Percentiles rank a stretch among this genome's conserved stretches.
phyloP scores from a whole-genome alignment of 257 asterid genomes.

The Linderniella brevidens region DNA sequence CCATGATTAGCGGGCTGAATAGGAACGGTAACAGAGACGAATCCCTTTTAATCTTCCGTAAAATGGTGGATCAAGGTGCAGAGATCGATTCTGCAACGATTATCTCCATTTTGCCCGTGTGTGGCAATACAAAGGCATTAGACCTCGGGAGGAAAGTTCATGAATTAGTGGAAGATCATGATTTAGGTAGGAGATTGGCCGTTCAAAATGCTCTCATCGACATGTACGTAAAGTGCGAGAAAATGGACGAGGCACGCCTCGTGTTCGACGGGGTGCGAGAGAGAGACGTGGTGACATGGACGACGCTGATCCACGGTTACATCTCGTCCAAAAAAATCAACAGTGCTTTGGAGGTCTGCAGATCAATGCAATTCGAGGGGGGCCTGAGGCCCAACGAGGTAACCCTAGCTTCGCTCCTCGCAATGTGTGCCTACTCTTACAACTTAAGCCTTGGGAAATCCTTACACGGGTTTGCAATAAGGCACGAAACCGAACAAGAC shows the following conservation, averaged over 20 bases:
- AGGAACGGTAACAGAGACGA: conserved; percentile 35
- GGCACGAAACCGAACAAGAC: conserved; percentile 47
- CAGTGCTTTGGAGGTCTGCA: conserved; percentile 39
- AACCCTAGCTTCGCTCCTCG: conserved; percentile 59
- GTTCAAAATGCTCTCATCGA: conserved; percentile 66
- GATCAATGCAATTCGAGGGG: conserved; percentile 62
- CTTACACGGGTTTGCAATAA: conserved; percentile 76
- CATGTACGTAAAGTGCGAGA: conserved; percentile 73
- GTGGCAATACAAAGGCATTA: conserved; percentile 49
- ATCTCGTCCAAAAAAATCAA: conserved; percentile 22
- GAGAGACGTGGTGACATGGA: conserved; percentile 82
- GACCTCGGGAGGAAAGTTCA: conserved; percentile 50
- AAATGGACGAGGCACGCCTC: conserved; percentile 40
- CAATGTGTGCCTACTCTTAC: conserved; percentile 37
- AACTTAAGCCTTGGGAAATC: conserved; percentile 68
- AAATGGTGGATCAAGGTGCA: conserved; percentile 36
- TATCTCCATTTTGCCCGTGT: conserved; percentile 72
- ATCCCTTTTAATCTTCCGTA: conserved; percentile 37
- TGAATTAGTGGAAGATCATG: conserved; percentile 28
- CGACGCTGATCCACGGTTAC: conserved; percentile 67
- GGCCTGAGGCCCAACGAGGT: conserved; percentile 76
- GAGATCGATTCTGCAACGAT: conserved; percentile 62
- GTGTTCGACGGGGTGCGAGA: conserved; percentile 44
- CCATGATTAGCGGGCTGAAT: conserved; percentile 74
- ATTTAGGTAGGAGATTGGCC: conserved; percentile 28